Conservation (phyloP, 176 grass and related monocot species). For the Musa beccarii region DNA sequence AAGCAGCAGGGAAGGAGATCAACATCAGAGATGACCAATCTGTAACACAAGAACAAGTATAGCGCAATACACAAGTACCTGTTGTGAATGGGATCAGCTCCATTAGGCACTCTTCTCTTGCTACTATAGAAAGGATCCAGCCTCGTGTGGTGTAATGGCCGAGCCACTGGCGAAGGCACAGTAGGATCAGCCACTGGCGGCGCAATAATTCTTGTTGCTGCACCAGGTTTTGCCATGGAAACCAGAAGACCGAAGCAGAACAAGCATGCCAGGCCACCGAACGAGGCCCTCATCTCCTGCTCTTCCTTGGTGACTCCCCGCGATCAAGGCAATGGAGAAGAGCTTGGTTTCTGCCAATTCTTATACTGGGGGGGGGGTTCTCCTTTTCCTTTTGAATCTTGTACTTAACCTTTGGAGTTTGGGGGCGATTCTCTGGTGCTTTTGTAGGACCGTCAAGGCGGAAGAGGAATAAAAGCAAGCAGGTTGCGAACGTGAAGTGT, state of each 20-base stretch:
- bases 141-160: not conserved
- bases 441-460: not conserved
- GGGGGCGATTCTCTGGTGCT: not conserved
- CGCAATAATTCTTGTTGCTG: not conserved
- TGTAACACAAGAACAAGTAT: not conserved
- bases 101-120: conserved; percentile 11
- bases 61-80: not conserved
- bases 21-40: too few relatives aligned
- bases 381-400: not conserved
- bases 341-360: not conserved
- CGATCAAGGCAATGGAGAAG: not conserved
- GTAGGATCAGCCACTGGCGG: not conserved
- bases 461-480: not conserved
- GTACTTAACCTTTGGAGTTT: not conserved
- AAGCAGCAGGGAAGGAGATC: too few relatives aligned
- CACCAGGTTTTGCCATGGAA: not conserved
- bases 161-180: not conserved
- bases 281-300: not conserved
- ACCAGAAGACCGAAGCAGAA: not conserved
- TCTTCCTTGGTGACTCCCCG: not conserved
- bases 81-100: conserved; percentile 10
- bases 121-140: conserved; percentile 4
- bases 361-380: not conserved
- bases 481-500: too few relatives aligned
- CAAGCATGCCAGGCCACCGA: not conserved